These are phyloP conservation scores for Wickerhamomyces mucosus DNA, from an alignment of 805 yeast species.

Conservation along the genomic window DNA sequence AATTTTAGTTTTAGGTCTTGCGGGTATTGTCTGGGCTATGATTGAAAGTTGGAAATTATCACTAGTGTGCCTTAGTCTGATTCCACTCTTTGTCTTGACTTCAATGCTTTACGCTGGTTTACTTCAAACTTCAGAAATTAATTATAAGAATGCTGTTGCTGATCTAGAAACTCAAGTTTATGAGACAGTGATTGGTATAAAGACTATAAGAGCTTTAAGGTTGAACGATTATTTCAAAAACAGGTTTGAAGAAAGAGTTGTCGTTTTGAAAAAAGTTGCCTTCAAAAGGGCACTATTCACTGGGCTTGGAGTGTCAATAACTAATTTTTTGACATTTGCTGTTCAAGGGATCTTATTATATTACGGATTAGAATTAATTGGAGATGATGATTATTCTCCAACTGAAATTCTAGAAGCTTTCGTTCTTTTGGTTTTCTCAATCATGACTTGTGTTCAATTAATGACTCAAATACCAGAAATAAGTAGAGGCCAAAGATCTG, in stretches of 20 bases:
- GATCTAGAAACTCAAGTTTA: slow-evolving; percentile 38
- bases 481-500: slow-evolving; percentile 71
- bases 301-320: slow-evolving; percentile 59
- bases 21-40: slow-evolving; percentile 74
- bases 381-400: slow-evolving; percentile 42
- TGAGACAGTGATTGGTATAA: slow-evolving; percentile 49
- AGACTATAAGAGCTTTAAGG: slow-evolving; percentile 52
- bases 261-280: slow-evolving; percentile 30
- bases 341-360: slow-evolving; percentile 70
- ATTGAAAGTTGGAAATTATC: slow-evolving; percentile 80
- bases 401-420: slow-evolving; percentile 59
- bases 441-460: slow-evolving; percentile 51
- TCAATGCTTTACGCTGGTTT: slow-evolving; percentile 43
- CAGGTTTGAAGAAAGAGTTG: slow-evolving; percentile 25
- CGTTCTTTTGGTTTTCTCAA: slow-evolving; percentile 63
- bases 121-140: slow-evolving; percentile 46
- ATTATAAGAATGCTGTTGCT: slow-evolving; percentile 48
- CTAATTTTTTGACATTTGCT: slow-evolving; percentile 41
- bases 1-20: slow-evolving; percentile 39
- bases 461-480: slow-evolving; percentile 69
- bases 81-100: slow-evolving; percentile 49
- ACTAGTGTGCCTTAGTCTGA: slow-evolving; percentile 67
- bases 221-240: slow-evolving; percentile 38
- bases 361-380: slow-evolving; percentile 71
- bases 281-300: slow-evolving; percentile 43